A percentile compares a stretch with the other conserved stretches of the same genome.
Evolutionary conservation across 768 basidiomycete genomes (phyloP).

Genomic region (Clitopilus hobsonii): DNA sequence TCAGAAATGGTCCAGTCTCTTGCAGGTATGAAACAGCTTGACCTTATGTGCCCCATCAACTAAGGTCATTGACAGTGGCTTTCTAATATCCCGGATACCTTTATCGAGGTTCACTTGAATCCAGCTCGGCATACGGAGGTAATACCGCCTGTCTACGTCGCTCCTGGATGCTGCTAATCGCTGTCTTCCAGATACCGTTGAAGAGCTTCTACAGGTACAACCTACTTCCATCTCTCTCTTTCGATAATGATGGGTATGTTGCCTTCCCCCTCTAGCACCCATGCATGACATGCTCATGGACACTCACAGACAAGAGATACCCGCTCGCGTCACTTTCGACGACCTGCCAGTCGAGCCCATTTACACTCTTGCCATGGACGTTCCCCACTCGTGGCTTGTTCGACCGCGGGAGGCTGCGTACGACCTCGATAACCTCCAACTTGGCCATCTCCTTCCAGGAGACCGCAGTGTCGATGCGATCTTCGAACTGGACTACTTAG

Average conservation of each 20-base stretch:
- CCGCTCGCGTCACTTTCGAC: slow-evolving; percentile 58
- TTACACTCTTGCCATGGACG: slow-evolving; percentile 91
- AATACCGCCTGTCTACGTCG: slow-evolving; percentile 9
- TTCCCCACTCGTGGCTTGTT: slow-evolving; percentile 89
- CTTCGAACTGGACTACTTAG: slow-evolving; percentile 86
- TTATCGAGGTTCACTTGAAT: slow-evolving; percentile 76
- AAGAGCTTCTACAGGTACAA: slow-evolving; percentile 92
- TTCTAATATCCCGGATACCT: slow-evolving; percentile 55
- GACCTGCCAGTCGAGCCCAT: slow-evolving; percentile 82
- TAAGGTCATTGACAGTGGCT: slow-evolving; percentile 45
- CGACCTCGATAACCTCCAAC: slow-evolving; percentile 94
- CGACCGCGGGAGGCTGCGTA: slow-evolving; percentile 84
- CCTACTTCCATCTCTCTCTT: slow-evolving; percentile 49
- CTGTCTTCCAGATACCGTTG: slow-evolving; percentile 63
- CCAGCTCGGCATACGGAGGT: slow-evolving; percentile 70
- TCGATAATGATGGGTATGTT: slow-evolving; percentile 68
- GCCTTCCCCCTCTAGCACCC: not conserved
- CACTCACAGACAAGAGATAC: slow-evolving; percentile 53
- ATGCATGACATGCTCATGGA: no score
- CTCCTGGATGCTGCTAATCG: not conserved
- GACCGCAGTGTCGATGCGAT: slow-evolving; percentile 70
- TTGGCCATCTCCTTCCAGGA: slow-evolving; percentile 55
- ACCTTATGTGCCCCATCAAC: not conserved
- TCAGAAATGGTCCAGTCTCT: slow-evolving; percentile 80
- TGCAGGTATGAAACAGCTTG: slow-evolving; percentile 47